Conservation (phyloP, 1,139 yeast species). For the Yueomyces sp. region DNA sequence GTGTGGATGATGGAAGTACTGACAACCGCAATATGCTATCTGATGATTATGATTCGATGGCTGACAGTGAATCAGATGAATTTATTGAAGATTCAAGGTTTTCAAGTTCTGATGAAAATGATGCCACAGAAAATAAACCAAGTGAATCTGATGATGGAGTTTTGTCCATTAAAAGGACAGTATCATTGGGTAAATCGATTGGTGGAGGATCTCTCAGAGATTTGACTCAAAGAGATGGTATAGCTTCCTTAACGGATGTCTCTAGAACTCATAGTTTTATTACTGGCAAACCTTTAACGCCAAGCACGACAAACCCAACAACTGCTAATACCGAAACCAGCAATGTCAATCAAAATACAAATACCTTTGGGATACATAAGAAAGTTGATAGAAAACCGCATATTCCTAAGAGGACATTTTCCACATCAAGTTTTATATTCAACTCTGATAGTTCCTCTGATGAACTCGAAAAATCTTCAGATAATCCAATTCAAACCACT, state of each 20-base stretch:
- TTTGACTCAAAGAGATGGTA: constrained; percentile 5
- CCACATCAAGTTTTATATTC: constrained; percentile 17
- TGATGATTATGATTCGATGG: neutral
- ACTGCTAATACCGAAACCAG: neutral
- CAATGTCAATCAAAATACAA: neutral
- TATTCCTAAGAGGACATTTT: constrained; percentile 6
- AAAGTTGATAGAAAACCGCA: neutral
- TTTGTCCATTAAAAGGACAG: constrained; percentile 15
- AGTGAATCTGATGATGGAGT: constrained; percentile 3
- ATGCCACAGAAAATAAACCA: constrained; percentile 3
- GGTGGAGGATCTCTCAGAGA: constrained; percentile 15
- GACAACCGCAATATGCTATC: constrained; percentile 2
- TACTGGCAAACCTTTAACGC: constrained; percentile 15
- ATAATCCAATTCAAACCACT: no score
- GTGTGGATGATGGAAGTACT: neutral
- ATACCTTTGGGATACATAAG: neutral
- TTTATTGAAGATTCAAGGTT: constrained; percentile 16
- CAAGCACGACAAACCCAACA: neutral
- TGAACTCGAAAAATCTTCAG: no score
- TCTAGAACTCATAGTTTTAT: constrained; percentile 19
- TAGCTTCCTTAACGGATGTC: constrained; percentile 3
- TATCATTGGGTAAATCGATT: constrained; percentile 18
- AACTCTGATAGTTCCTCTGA: constrained; percentile 14
- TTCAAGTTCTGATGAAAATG: constrained; percentile 8
- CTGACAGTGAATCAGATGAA: constrained; percentile 27